Base-by-base conservation (phyloP, 2,329 filamentous ascomycete species). In the Stagonosporopsis cucurbitacearum region DNA sequence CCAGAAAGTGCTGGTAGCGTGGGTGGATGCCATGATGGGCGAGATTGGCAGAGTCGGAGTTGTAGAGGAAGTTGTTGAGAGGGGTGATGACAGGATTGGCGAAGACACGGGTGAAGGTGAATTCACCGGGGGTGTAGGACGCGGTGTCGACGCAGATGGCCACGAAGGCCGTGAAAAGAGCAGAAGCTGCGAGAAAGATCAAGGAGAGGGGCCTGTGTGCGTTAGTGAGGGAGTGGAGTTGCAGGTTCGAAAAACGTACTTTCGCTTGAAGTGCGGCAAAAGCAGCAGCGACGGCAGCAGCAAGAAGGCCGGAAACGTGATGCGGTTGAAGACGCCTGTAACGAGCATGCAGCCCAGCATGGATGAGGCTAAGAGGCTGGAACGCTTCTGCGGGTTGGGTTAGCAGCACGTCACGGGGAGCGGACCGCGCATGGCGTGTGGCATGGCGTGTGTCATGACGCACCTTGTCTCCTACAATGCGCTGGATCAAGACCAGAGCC, bases 281-380 rank as follows among this genome's bases (percentile, higher is more conserved):
- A 99, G 82, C 71, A 88, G 88, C 72, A 96, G 79, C 32, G 89
- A 88, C 49, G 95, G 94, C 72, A 97, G 86, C 55, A 96, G 57
- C 59, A 99, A 78, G 74, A 96, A 99, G 13, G 93, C 94, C 41
- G 94, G 94, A 75, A 98, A 98, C 9, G 95, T 99, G 69, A 98
- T 97, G 63, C 95, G 87, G 77, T 98, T 99, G 78, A 99, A 99
- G 55, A 94, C 80, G 45, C 95, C 95, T 69, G 95, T 90, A 13
- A 96, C 88, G 48, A 86, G 82, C 50, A 97, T 86, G 58, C 93
- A 86, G 26, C 92, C 92, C 36, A 99, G 85, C 37, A 95, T 82
- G 36, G 86, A 84, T 54, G 90, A 92, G 19, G 92, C 88, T 65
- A 92, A 80, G 53, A 91, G 81, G 43, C 91, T 91, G 53, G 91